Base-by-base conservation (phyloP, 2,329 filamentous ascomycete genomes). In the Nigrospora osmanthi region DNA sequence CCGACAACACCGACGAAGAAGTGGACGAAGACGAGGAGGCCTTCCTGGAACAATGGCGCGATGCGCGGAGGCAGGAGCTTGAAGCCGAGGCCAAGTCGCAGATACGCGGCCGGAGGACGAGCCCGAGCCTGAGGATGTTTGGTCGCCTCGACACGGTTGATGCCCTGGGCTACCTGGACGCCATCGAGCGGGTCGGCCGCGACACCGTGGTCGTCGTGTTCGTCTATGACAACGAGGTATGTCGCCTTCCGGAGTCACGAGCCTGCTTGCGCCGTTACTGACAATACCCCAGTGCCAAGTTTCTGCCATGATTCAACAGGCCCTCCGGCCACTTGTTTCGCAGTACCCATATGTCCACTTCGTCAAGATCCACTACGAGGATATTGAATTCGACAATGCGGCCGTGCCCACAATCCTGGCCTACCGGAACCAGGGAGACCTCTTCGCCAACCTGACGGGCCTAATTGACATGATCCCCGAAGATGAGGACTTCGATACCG, bases 371-470 rank as follows among this genome's bases (percentile, higher is more conserved):
- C 84, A 95, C 65, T 88, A 89, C 61, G 83, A 87, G 50, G 90
- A 95, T 47, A 94, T 95, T 34, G 90, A 97, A 63, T 95, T 97
- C 73, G 89, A 96, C 62, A 81, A 86, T 47, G 86, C 89, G 31
- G 84, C 85, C 38, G 86, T 95, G 2, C 93, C 93, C 1, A 89
- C 93, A 4, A 73, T 97, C 34, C 73, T 97, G 40, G 91, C 87
- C 11, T 98, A 98, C 70, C 83, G 83, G 47, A 87, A 84, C 57
- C 80, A 84, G 59, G 90, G 89, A 43, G 90, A 97, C 52, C 81
- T 96, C 52, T 89, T 97, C 56, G 87, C 88, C 52, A 94, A 90
- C 57, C 72, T 97, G 43, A 87, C 93, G 0, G 90, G 91, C 44
- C 76, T 97, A 42, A 80, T 94, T 50, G 81, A 89, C 59, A 86